phyloP scores from a whole-genome alignment of 164 flowering plant species.

The Echeveria elegans region DNA sequence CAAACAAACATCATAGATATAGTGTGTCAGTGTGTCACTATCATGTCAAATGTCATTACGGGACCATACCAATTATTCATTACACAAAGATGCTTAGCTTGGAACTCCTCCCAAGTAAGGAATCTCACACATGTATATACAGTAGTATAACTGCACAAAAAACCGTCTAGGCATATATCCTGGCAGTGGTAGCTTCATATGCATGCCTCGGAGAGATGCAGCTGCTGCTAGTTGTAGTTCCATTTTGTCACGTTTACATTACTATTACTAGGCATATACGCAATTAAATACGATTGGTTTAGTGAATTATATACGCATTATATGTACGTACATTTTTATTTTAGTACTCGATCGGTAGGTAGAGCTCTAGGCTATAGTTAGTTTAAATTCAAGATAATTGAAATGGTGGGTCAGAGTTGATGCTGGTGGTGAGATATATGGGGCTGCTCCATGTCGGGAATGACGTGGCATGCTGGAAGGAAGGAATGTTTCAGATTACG shows the following conservation, averaged over 20 bases:
- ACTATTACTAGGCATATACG: too few relatives aligned
- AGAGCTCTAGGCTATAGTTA: too few relatives aligned
- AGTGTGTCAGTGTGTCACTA: background rate
- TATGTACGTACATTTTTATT: too few relatives aligned
- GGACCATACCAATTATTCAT: background rate
- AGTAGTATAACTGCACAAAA: background rate
- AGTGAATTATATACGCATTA: too few relatives aligned
- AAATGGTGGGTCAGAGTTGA: background rate
- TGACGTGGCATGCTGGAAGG: background rate
- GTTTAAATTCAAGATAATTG: background rate
- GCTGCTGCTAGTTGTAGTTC: too few relatives aligned
- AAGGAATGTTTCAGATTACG: slow-evolving; percentile 6
- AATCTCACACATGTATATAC: background rate
- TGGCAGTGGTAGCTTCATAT: too few relatives aligned
- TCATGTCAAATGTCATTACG: background rate
- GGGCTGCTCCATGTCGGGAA: slow-evolving; percentile 1
- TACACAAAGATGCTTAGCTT: background rate
- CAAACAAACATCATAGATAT: background rate
- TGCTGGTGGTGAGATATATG: background rate
- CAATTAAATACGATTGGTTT: too few relatives aligned
- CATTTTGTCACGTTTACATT: too few relatives aligned
- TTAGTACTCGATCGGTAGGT: too few relatives aligned
- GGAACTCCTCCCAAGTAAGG: slow-evolving; percentile 3
- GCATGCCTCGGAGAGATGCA: too few relatives aligned
- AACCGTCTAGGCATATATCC: background rate